Conservation (phyloP, 108 stramenopile genomes). For the Stephanodiscus minutulus region DNA sequence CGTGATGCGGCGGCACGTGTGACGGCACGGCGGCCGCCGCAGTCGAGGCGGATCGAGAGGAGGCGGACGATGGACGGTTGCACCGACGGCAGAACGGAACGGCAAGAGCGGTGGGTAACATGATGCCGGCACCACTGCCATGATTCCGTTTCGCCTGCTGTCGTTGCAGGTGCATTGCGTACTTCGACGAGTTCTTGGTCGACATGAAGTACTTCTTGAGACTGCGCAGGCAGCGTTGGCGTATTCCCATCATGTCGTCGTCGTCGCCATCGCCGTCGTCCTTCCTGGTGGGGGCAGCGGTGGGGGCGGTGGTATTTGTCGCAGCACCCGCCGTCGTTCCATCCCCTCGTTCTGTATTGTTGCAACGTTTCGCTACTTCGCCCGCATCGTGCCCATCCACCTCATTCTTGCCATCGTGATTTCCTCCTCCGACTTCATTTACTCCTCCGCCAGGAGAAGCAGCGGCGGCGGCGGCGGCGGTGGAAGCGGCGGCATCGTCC, state of each 20-base stretch:
- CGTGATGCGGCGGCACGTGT: constrained; percentile 31
- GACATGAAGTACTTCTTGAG: constrained; percentile 48
- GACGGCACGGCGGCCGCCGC: not conserved
- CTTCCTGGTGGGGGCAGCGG: not conserved
- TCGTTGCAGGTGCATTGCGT: constrained; percentile 11
- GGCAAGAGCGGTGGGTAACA: not conserved
- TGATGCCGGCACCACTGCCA: not conserved
- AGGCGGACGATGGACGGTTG: constrained; percentile 12
- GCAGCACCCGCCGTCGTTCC: not conserved
- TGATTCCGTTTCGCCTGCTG: not conserved
- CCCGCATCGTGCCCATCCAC: not conserved
- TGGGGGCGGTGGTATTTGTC: not conserved
- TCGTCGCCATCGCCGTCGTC: not conserved
- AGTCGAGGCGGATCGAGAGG: not conserved
- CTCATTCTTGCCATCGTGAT: not conserved
- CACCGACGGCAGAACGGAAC: constrained; percentile 39
- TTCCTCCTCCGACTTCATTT: not conserved
- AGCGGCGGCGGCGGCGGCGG: not conserved
- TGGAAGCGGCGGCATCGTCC: not conserved
- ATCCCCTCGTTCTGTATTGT: not conserved
- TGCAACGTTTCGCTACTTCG: not conserved
- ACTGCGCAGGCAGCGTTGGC: constrained; percentile 21
- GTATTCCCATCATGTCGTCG: not conserved
- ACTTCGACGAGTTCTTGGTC: constrained; percentile 36
- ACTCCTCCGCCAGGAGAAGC: not conserved